These are phyloP conservation scores for Lumnitzera littorea DNA, from an alignment of 345 rosid species.

Conservation along the genomic window DNA sequence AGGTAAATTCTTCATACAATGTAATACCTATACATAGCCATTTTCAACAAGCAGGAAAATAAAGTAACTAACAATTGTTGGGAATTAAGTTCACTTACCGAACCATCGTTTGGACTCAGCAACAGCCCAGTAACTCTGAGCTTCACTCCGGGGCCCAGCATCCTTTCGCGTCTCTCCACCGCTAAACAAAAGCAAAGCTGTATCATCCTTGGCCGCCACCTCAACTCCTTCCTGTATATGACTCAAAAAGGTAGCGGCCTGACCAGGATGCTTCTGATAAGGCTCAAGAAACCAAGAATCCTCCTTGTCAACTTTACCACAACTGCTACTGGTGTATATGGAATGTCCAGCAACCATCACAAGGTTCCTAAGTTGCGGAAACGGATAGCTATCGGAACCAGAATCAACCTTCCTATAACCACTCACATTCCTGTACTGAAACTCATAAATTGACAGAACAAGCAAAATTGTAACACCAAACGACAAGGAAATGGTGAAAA, in stretches of 20 bases:
- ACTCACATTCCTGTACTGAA: conserved; percentile 22
- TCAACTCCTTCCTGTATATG: conserved; percentile 83
- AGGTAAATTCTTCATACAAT: conserved; percentile 3
- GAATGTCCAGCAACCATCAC: conserved; percentile 99
- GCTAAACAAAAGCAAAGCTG: conserved; percentile 82
- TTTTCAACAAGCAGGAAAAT: not conserved
- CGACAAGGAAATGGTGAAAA: conserved; percentile 45
- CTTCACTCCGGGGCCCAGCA: conserved; percentile 97
- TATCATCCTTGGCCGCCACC: conserved; percentile 47
- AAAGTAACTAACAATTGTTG: not conserved
- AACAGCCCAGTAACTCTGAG: conserved; percentile 96
- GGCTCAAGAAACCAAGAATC: conserved; percentile 93
- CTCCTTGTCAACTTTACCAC: conserved; percentile 75
- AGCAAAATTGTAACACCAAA: conserved; percentile 54
- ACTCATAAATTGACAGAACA: conserved; percentile 44
- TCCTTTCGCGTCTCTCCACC: conserved; percentile 97
- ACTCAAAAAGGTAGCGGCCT: conserved; percentile 74
- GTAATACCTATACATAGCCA: not conserved
- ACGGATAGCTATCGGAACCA: conserved; percentile 45
- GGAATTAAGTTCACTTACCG: conserved; percentile 46
- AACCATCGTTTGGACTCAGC: conserved; percentile 96
- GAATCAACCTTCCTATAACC: conserved; percentile 24
- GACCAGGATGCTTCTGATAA: conserved; percentile 90
- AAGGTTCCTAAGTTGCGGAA: conserved; percentile 58
- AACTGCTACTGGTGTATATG: conserved; percentile 67